Conservation (phyloP, 2,329 filamentous ascomycete genomes). For the Cytospora paraplurivora region DNA sequence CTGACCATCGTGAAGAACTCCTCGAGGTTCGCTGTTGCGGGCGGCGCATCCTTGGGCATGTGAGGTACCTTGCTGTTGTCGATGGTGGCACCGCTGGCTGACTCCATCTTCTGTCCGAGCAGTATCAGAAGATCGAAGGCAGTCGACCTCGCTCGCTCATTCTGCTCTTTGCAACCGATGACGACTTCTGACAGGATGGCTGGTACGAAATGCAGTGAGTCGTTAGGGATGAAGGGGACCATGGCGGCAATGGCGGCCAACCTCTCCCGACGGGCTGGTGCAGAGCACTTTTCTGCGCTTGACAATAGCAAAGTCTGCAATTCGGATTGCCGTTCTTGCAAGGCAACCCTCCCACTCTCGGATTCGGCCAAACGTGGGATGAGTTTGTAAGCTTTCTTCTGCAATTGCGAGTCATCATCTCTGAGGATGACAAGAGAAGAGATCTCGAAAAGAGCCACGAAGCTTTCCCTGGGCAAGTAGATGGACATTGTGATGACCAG, state of each 20-base stretch:
- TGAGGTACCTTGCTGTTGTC: slow-evolving; percentile 84
- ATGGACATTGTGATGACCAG: slow-evolving; percentile 94
- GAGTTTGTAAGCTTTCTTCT: slow-evolving; percentile 99
- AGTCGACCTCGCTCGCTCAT: slow-evolving; percentile 86
- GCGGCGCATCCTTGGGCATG: slow-evolving; percentile 79
- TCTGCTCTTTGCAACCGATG: slow-evolving; percentile 95
- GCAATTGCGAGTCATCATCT: slow-evolving; percentile 83
- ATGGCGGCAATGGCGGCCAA: slow-evolving; percentile 80
- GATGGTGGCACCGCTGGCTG: slow-evolving; percentile 69
- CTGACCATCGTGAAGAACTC: slow-evolving; percentile 99
- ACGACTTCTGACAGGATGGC: slow-evolving; percentile 91
- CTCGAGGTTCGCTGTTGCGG: slow-evolving; percentile 79
- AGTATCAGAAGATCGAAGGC: slow-evolving; percentile 89
- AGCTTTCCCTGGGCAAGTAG: slow-evolving; percentile 87
- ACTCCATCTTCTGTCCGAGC: slow-evolving; percentile 78
- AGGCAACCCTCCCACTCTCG: slow-evolving; percentile 72
- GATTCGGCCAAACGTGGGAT: slow-evolving; percentile 88
- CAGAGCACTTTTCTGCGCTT: slow-evolving; percentile 81
- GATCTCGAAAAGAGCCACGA: slow-evolving; percentile 82
- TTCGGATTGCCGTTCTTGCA: slow-evolving; percentile 74
- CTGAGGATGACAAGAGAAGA: slow-evolving; percentile 80
- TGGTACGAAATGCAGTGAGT: slow-evolving; percentile 89
- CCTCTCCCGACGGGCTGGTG: slow-evolving; percentile 83
- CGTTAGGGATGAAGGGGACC: slow-evolving; percentile 73
- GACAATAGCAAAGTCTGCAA: slow-evolving; percentile 79